Evolutionary conservation across 2,329 filamentous ascomycete species (phyloP).

Genomic region (Calonectria pseudoturangicola): DNA sequence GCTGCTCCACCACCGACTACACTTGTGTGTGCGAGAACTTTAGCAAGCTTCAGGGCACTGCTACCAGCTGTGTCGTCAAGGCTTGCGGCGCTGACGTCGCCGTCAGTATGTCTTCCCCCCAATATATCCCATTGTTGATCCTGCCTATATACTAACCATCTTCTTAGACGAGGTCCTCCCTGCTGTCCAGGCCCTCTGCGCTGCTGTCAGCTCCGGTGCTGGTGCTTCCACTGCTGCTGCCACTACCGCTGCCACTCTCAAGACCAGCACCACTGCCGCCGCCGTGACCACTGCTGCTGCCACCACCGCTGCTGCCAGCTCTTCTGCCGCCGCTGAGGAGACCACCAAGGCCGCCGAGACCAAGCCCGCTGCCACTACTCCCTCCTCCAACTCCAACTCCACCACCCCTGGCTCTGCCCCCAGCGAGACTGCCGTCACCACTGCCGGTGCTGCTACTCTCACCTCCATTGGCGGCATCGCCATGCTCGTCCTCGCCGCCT

Average conservation of each 20-base stretch:
- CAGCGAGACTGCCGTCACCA: slow-evolving; percentile 45
- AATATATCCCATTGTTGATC: background rate
- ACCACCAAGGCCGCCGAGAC: slow-evolving; percentile 47
- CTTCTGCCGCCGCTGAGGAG: slow-evolving; percentile 37
- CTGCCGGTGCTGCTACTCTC: slow-evolving; percentile 57
- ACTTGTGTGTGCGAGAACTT: slow-evolving; percentile 61
- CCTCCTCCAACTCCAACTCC: slow-evolving; percentile 27
- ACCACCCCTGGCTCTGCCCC: slow-evolving; percentile 23
- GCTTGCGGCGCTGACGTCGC: slow-evolving; percentile 61
- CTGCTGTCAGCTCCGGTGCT: slow-evolving; percentile 35
- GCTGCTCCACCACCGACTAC: slow-evolving; percentile 58
- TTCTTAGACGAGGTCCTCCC: slow-evolving; percentile 63
- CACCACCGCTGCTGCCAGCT: slow-evolving; percentile 39
- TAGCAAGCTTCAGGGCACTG: slow-evolving; percentile 55
- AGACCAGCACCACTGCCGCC: slow-evolving; percentile 29
- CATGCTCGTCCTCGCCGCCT: slow-evolving; percentile 57
- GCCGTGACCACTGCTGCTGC: slow-evolving; percentile 33
- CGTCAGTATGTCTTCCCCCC: slow-evolving; percentile 59
- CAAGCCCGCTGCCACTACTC: slow-evolving; percentile 29
- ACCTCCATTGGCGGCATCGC: slow-evolving; percentile 58
- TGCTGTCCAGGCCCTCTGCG: slow-evolving; percentile 61
- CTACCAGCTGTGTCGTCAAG: slow-evolving; percentile 60
- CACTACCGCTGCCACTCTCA: slow-evolving; percentile 10
- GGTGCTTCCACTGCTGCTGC: slow-evolving; percentile 36
- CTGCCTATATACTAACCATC: slow-evolving; percentile 44